Base-by-base conservation (phyloP, 306 rosid species). In the Vachellia pachyceras region DNA sequence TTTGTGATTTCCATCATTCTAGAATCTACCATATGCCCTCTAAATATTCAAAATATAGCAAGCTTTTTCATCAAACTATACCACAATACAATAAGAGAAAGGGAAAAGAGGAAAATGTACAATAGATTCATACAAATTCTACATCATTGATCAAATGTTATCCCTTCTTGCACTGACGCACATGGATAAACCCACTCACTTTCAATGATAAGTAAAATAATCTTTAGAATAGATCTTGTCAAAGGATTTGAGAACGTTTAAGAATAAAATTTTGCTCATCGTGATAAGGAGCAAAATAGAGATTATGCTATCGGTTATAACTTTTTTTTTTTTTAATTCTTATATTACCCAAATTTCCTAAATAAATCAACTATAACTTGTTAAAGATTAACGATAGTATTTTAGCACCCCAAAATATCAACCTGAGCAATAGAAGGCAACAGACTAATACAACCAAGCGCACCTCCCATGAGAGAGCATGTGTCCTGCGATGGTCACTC, bases 401-500 rank as follows among this genome's bases (percentile, higher is more conserved):
- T 67, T 54, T 69, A 71, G 80, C 75, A 81, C 77, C 73, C 70
- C 77, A 75, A 73, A 69, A 75, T 64, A 75, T 39, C 74, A 82
- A 78, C 77, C 64, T 69, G 76, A 75, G 77, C 55, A 81, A 52
- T 69, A 55, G 77, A 69, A 72, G 57, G 52, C 68, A 42, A 82
- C 68, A 72, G 33, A 66, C 55, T 52, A 74, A 74, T 68, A 76
- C 81, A 60, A 73, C 50, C 85, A 60, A 79, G 66, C 83, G 78
- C 85, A 95, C 99, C 99, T 95, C 99, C 99, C 99, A 95, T 57
- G 99, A 95, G 80, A 95, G 92, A 86, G 98, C 99, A 89, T 95
- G 99, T 61, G 99, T 97, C 86, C 99, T 90, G 77, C 98, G 97
- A 82, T 90, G 95, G 82, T 93, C 99, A 79, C 93, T 91, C 88